Base-by-base conservation (phyloP, 2,329 filamentous ascomycete genomes). In the Leptographium radiaticola region DNA sequence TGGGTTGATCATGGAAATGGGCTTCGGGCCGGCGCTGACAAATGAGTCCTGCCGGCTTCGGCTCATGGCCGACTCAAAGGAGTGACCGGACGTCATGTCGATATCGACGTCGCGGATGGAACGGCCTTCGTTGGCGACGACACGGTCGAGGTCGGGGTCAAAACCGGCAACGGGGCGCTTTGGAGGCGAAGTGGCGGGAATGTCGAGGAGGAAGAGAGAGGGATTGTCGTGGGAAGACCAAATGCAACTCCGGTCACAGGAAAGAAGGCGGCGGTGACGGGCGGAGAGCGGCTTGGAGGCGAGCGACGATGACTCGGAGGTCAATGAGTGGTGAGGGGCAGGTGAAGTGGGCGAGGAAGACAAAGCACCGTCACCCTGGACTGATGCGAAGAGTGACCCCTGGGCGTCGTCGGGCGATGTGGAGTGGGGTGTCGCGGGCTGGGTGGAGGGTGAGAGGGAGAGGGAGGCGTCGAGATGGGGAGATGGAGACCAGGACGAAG, bases 1-100 rank as follows among this genome's bases (percentile, higher is more conserved):
- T 51, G 79, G 75, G 62, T 82, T 84, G 63, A 74, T 76, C 73
- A 83, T 80, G 56, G 79, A 81, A 59, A 84, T 84, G 60, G 81
- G 81, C 66, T 82, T 83, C 25, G 81, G 77, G 49, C 79, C 79
- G 55, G 78, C 76, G 69, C 77, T 80, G 66, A 80, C 77, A 66
- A 84, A 83, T 53, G 80, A 84, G 70, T 83, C 80, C 65, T 83
- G 77, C 60, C 79, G 75, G 66, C 67, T 72, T 64, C 76, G 78
- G 68, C 75, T 71, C 70, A 79, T 71, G 65, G 74, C 73, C 70
- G 75, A 70, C 68, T 83, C 79, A 63, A 80, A 75, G 58, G 73
- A 70, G 54, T 76, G 73, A 61, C 77, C 77, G 60, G 79, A 77
- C 60, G 80, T 81, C 75, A 83, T 82, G 53, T 75, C 66, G 70